Base-by-base conservation (phyloP, 129 eudicot species). In the Ambrosia trifida region DNA sequence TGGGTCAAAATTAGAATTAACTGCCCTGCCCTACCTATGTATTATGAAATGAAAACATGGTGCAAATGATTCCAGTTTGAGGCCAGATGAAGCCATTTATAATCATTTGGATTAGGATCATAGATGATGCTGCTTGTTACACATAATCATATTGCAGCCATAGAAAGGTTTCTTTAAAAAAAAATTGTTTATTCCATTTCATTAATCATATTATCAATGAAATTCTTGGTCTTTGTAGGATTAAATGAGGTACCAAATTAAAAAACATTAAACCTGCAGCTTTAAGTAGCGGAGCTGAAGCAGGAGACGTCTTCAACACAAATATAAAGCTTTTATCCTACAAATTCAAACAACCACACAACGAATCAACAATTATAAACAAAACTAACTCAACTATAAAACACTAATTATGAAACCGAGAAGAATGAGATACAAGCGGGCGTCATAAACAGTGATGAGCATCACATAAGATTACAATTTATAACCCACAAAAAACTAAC, bases 221-320 rank as follows among this genome's bases (percentile, higher is more conserved):
- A n/a, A n/a, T n/a, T n/a, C n/a, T n/a, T n/a, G n/a, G n/a, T n/a
- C n/a, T n/a, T n/a, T 16, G 47, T 14, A 36, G 30, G 17, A 3
- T 12, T 66, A 2, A 64, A 51, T 14, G 54, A 60, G 36, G 11
- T 36, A 64, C 63, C 56, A 52, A 41, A 54, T 78, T 1, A 9
- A 70, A 36, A 62, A 62, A 35, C 44, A 66, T 9, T 35, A 53
- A 83, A 95, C 99, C 99, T 76, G 96, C 96, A 84, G 99, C 97
- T 79, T 94, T 94, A 52, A 90, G 93, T 49, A 94, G 85, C 75
- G 90, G 78, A 81, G 90, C 91, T 12, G 99, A 95, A 70, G 99
- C 99, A 75, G 99, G 99, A 44, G 99, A 97, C 13, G 99, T 94
- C 88, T 94, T 94, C 85, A 94, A 77, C 75, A 94, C 81, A 68